Evolutionary conservation across 495 filamentous ascomycete species (phyloP), one percentile per base, ranked within the genome.

Genomic region (Talaromyces stipitatus): DNA sequence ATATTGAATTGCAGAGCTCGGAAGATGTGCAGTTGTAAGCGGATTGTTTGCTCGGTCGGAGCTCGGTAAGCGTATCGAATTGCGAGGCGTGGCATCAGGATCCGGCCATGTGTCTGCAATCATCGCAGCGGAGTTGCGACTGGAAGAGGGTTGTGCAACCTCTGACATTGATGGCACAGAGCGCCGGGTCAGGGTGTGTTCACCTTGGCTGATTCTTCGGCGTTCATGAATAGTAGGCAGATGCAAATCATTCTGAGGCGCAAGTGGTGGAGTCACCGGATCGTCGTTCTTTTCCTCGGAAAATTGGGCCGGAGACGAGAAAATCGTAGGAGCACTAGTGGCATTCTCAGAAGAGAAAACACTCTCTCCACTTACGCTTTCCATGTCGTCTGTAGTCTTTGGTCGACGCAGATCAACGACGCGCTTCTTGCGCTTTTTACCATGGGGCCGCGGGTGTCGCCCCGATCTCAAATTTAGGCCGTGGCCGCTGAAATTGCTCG

Each of bases 351-450:
- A 63, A 5, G 70, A 63, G 26, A 41, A 55, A 2, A 38, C n/a
- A 56, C 71, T 76, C 27, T 78, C 79, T 50, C 77, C 79, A 65
- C 78, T 82, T 18, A 75, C 72, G 54, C 77, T 80, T 59, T 83
- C 78, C n/a, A 77, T 75, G 30, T 81, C 78, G 38, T 74, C 72
- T 16, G 72, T 71, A n/a, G 79, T 69, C 65, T 79, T 84, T 36
- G 80, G 78, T 58, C 81, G 82, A 5, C 92, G 86, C 43, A 98
- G 72, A 66, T 97, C 91, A 57, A 98, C 90, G 27, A 98, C 89
- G n/a, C 94, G 82, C 58, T 84, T 91, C 81, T 96, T 97, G 69
- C 90, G 88, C 67, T 87, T 92, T 28, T 89, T 81, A 26, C 81
- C 81, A n/a, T 81, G 71, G 24, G 79, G 71, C 66, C 88, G 86